Evolutionary conservation across 2,329 filamentous ascomycete genomes (phyloP), one percentile per base, ranked within the genome.

Genomic region (Colletotrichum phormii): DNA sequence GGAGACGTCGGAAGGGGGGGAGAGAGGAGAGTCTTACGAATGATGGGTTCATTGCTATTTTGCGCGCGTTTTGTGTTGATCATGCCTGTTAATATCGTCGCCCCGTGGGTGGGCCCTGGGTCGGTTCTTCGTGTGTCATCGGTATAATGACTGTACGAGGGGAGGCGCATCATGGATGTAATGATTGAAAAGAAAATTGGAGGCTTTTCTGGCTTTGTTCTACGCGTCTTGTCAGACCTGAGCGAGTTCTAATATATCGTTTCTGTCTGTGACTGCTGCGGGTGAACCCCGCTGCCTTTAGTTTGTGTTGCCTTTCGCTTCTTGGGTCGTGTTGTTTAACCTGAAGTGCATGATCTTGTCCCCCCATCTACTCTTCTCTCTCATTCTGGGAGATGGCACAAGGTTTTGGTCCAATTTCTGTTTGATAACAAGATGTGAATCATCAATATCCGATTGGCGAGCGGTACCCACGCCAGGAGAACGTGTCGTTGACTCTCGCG

Each of bases 141-240:
- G 67, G 63, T 37, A 71, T 75, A 64, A 75, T 67, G 73, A 75
- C 57, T 73, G 73, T 67, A 75, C 71, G 73, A 75, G 2, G 71
- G 67, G 15, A 42, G 71, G 71, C 57, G 70, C 63, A 61, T 35
- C 67, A 59, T 42, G 64, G 71, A 71, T 65, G 62, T 74, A 73
- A 71, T 74, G 53, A 57, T 33, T 42, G 37, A 42, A 42, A 42
- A 42, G 46, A 58, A 64, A 71, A 68, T 51, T 46, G 63, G 49
- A 67, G 60, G 57, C 61, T 55, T 64, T 42, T 37, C 61, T 57
- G 31, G 31, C 53, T 64, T 64, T 57, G 24, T 61, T 49, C 46
- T 26, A 46, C 55, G 31, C 54, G 49, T 58, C 61, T 42, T 31
- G 46, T 71, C 4, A 18, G 9, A 53, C 42, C 11, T 49, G 31